A percentile compares a stretch with the other conserved stretches of the same genome.
Evolutionary conservation across 2,329 filamentous ascomycete genomes (phyloP).

Genomic region (Parastagonospora avenae): DNA sequence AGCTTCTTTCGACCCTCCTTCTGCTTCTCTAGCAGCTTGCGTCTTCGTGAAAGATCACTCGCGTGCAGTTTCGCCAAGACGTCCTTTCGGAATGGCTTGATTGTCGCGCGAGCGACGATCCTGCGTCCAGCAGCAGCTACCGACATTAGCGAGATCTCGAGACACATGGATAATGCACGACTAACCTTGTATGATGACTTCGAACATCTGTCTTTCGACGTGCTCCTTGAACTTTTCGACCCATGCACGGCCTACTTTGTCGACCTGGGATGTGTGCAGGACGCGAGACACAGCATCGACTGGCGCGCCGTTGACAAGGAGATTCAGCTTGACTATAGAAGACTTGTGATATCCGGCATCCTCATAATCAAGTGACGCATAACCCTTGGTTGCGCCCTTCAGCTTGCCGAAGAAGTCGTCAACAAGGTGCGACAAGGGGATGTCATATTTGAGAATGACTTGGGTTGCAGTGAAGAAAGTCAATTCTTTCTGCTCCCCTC

Average conservation of each 20-base stretch:
- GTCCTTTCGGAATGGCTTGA: constrained; percentile 97
- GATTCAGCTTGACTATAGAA: constrained; percentile 83
- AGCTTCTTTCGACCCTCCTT: constrained; percentile 93
- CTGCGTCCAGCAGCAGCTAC: constrained; percentile 75
- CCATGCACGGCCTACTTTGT: constrained; percentile 83
- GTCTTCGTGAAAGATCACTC: constrained; percentile 78
- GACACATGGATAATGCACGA: neutral
- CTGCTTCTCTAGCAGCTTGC: constrained; percentile 93
- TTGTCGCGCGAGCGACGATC: constrained; percentile 87
- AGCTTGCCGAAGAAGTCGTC: constrained; percentile 98
- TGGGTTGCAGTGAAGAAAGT: constrained; percentile 92
- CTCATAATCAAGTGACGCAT: constrained; percentile 95
- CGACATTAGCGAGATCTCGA: neutral
- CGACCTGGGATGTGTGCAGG: constrained; percentile 80
- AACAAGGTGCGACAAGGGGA: constrained; percentile 87
- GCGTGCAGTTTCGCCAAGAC: constrained; percentile 93
- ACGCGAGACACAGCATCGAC: constrained; percentile 95
- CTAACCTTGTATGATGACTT: constrained; percentile 80
- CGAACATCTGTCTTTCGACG: constrained; percentile 95
- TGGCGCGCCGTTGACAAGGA: constrained; percentile 89
- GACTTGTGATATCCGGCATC: constrained; percentile 85
- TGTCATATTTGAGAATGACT: constrained; percentile 90
- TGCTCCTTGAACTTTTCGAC: constrained; percentile 97
- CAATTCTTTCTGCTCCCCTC: constrained; percentile 83
- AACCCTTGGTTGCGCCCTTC: constrained; percentile 92